Evolutionary conservation across 257 asterid species (phyloP), one percentile per base, ranked within the genome.

Genomic region (Thymus mandschuricus): DNA sequence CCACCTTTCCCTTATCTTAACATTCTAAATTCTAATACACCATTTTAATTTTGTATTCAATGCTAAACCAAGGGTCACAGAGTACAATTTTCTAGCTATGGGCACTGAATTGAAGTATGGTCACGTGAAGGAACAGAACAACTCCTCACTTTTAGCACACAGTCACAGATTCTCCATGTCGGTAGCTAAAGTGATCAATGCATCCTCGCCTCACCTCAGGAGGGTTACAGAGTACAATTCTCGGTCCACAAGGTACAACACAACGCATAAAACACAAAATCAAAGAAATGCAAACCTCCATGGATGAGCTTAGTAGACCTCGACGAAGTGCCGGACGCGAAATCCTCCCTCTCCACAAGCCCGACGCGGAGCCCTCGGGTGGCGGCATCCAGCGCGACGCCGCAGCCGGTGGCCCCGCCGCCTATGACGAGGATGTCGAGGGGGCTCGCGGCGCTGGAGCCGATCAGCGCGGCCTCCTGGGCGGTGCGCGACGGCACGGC

Each of bases 281-380:
- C n/a, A 46, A 45, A 10, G 44, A 73, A 79, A 78, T 11, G 70
- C 83, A 64, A 67, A 94, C 98, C 98, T 94, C 99, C 99, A 68
- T 94, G 99, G 75, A 94, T 89, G 81, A 94, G 87, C 64, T 91
- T 94, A 52, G 98, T 94, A 40, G 99, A 94, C 88, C 99, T 84
- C 41, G 99, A 94, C 51, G 98, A 91, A 56, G 96, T 88, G 31
- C 99, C 99, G 5, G 99, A 91, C 11, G 99, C 79, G 76, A 94
- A 94, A 70, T 94, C 99, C 64, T 91, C 99, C 0, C 99, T 85
- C 82, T 94, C 99, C 29, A 91, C 98, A 43, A 91, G 95, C 45
- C 99, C 97, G 57, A 94, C 97, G n/a, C 97, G 90, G n/a, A 91
- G 97, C 3, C 99, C 99, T 13, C 99, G 95, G n/a, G 97, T 86